Conservation (phyloP, 1,139 yeast genomes). For the Geotrichum carabidarum region DNA sequence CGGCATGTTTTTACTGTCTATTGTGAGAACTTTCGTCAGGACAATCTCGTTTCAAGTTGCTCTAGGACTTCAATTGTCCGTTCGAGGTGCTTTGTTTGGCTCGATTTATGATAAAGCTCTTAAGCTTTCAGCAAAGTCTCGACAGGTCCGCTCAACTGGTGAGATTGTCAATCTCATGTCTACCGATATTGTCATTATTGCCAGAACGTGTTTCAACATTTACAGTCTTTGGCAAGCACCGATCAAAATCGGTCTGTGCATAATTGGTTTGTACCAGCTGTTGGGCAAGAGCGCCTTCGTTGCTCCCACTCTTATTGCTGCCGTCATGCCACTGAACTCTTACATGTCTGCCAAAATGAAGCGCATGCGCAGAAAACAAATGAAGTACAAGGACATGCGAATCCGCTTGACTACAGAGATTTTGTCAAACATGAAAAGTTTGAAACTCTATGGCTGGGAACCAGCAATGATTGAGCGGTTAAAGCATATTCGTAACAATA, state of each 20-base stretch:
- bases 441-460: conserved; percentile 75
- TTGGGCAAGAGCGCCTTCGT: conserved; percentile 60
- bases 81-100: conserved; percentile 62
- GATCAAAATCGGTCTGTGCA: conserved; percentile 49
- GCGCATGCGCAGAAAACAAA: conserved; percentile 51
- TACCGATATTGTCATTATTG: conserved; percentile 68
- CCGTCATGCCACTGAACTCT: conserved; percentile 58
- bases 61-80: conserved; percentile 35
- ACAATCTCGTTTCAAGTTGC: conserved; percentile 59
- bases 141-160: conserved; percentile 73
- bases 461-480: conserved; percentile 51
- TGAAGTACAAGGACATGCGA: conserved; percentile 62
- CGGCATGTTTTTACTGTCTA: conserved; percentile 72
- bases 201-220: conserved; percentile 48
- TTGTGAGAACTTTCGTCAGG: conserved; percentile 74
- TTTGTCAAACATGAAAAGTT: conserved; percentile 57
- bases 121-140: conserved; percentile 71
- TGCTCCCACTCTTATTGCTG: conserved; percentile 50
- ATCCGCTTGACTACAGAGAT: conserved; percentile 62
- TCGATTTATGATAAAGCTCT: conserved; percentile 75
- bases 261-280: conserved; percentile 52
- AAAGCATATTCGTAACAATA: conserved; percentile 68
- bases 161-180: conserved; percentile 75
- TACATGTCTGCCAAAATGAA: conserved; percentile 47
- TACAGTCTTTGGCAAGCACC: conserved; percentile 59